A percentile compares a stretch with the other conserved stretches of the same genome.
Conservation (phyloP, 768 basidiomycete species). For the Leccinum variicolor region DNA sequence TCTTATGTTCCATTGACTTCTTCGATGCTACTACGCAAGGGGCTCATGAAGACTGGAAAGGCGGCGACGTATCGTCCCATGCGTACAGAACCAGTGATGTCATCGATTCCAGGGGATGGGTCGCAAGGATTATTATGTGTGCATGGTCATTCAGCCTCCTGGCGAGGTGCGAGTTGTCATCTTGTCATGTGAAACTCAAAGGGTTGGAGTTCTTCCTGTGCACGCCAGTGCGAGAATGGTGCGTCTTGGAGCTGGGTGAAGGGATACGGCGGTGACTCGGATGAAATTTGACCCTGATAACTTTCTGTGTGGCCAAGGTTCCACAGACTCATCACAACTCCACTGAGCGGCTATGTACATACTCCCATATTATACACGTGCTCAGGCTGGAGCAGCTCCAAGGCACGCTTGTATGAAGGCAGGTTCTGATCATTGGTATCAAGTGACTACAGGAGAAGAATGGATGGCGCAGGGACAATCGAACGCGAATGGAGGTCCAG, state of each 20-base stretch:
- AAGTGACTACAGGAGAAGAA: not conserved
- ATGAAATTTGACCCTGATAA: too few relatives aligned
- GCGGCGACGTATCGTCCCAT: not conserved
- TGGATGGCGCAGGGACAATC: not conserved
- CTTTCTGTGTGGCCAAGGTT: too few relatives aligned
- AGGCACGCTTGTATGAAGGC: not conserved
- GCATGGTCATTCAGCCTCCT: not conserved
- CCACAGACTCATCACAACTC: not conserved
- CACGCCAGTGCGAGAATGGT: not conserved
- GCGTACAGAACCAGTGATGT: not conserved
- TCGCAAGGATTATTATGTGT: not conserved
- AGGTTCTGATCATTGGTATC: not conserved
- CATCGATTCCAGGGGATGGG: not conserved
- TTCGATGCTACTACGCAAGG: not conserved
- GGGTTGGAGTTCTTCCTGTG: not conserved
- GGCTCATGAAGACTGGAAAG: not conserved
- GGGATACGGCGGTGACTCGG: too few relatives aligned
- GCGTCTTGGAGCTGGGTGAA: not conserved
- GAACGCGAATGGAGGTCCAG: not conserved
- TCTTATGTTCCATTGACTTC: not conserved
- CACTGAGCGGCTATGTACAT: not conserved
- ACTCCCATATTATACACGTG: not conserved
- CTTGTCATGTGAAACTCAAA: not conserved
- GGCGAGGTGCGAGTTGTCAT: not conserved
- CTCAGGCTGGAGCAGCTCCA: not conserved